Evolutionary conservation across 75 land plant genomes (phyloP).

Genomic region (Pinus tabuliformis): DNA sequence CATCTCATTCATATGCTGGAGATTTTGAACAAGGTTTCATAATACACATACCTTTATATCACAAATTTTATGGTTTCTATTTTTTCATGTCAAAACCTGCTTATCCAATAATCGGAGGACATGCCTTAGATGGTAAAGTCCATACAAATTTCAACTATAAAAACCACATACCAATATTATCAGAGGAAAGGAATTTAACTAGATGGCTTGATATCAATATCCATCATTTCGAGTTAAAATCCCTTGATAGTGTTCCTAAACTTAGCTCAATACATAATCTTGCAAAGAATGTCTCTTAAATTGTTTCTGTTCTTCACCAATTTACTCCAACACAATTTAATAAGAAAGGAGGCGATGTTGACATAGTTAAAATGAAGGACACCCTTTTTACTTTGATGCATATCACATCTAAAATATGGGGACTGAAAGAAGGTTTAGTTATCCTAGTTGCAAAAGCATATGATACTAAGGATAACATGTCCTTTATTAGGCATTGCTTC

Average conservation of each 20-base stretch:
- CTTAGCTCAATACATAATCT: conserved; percentile 18
- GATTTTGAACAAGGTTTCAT: conserved; percentile 30
- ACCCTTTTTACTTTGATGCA: conserved; percentile 16
- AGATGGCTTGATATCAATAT: background rate
- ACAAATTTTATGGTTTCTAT: conserved; percentile 23
- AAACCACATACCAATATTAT: background rate
- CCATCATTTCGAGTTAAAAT: background rate
- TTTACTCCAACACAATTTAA: conserved; percentile 43
- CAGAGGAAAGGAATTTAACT: conserved; percentile 4
- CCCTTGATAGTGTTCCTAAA: conserved; percentile 12
- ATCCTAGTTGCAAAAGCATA: conserved; percentile 75
- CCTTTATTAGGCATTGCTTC: conserved; percentile 78
- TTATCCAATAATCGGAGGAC: conserved; percentile 31
- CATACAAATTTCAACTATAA: background rate
- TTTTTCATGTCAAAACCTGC: conserved; percentile 46
- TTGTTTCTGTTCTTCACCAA: conserved; percentile 61
- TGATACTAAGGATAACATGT: conserved; percentile 56
- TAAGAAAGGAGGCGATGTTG: conserved; percentile 22
- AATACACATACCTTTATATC: conserved; percentile 9
- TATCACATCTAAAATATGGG: conserved; percentile 25
- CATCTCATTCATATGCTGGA: conserved; percentile 50
- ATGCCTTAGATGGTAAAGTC: conserved; percentile 17
- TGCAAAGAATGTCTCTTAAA: conserved; percentile 38
- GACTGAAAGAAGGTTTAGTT: conserved; percentile 37
- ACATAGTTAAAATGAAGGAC: conserved; percentile 12